Evolutionary conservation across 2,329 filamentous ascomycete genomes (phyloP).

Genomic region (Fusarium fujikuroi): DNA sequence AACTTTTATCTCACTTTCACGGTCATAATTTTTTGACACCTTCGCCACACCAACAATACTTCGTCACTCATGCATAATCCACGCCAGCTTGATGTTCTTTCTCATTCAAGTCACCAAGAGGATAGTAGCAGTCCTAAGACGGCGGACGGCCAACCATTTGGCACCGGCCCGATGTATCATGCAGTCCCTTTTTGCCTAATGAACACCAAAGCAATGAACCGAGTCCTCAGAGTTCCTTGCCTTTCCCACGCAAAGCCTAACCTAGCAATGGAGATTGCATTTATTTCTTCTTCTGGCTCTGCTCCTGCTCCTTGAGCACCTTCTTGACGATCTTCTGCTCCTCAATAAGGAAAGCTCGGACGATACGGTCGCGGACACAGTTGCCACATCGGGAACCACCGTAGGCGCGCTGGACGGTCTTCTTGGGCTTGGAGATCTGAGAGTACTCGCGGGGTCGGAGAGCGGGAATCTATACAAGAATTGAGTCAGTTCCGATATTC

Average conservation of each 20-base stretch:
- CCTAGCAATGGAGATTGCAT: constrained; percentile 51
- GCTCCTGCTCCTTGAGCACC: constrained; percentile 99
- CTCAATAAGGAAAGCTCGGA: constrained; percentile 98
- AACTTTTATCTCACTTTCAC: constrained; percentile 29
- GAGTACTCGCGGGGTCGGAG: constrained; percentile 98
- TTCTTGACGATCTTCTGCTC: constrained; percentile 99
- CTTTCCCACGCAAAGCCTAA: constrained; percentile 50
- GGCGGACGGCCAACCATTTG: constrained; percentile 57
- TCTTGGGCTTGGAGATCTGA: constrained; percentile 97
- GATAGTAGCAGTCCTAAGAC: constrained; percentile 56
- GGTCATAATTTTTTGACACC: constrained; percentile 4
- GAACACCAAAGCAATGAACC: constrained; percentile 66
- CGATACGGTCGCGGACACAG: constrained; percentile 98
- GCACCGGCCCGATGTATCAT: constrained; percentile 56
- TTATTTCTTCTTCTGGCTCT: constrained; percentile 76
- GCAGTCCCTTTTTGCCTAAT: constrained; percentile 62
- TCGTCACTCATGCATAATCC: constrained; percentile 40
- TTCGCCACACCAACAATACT: constrained; percentile 1
- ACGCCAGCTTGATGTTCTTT: constrained; percentile 54
- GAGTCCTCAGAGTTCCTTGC: constrained; percentile 51
- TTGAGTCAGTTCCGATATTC: constrained; percentile 30
- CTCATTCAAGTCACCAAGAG: constrained; percentile 60
- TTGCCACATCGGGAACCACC: constrained; percentile 98
- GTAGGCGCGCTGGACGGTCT: constrained; percentile 98
- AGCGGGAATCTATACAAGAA: constrained; percentile 77